A percentile compares a stretch with the other conserved stretches of the same genome.
phyloP scores from a whole-genome alignment of 2,329 filamentous ascomycete genomes.

The Colletotrichum simmondsii region DNA sequence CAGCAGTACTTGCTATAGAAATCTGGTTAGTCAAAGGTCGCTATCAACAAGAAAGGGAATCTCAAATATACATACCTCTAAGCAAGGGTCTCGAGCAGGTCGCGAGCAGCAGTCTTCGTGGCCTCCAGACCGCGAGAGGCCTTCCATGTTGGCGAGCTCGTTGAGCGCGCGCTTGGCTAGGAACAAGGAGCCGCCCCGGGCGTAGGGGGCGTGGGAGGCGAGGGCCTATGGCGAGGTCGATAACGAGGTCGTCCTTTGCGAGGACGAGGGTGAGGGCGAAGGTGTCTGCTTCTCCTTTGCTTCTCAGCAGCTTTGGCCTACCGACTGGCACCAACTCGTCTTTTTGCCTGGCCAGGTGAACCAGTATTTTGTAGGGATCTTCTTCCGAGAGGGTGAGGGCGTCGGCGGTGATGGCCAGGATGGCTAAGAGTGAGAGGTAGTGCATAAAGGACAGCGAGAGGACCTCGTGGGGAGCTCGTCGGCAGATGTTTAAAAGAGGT shows the following conservation, averaged over 20 bases:
- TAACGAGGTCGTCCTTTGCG: constrained; percentile 34
- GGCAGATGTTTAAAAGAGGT: neutral
- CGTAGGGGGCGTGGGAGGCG: constrained; percentile 43
- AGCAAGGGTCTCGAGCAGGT: too few species aligned
- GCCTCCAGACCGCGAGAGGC: too few species aligned
- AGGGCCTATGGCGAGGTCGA: constrained; percentile 36
- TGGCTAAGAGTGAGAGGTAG: neutral
- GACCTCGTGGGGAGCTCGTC: neutral
- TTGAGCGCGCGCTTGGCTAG: constrained; percentile 50
- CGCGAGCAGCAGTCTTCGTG: too few species aligned
- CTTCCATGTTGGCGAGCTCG: constrained; percentile 48
- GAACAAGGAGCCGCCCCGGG: constrained; percentile 45
- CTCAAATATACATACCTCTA: too few species aligned
- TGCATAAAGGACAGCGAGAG: neutral
- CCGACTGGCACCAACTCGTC: neutral
- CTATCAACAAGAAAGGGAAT: too few species aligned
- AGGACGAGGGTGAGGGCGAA: too few species aligned
- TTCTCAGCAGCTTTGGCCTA: too few species aligned
- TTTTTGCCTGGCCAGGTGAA: neutral
- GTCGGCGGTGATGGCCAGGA: neutral
- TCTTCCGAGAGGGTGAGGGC: neutral
- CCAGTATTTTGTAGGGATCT: neutral
- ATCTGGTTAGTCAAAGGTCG: neutral
- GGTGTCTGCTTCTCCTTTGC: too few species aligned
- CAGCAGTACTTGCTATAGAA: neutral